Evolutionary conservation across 306 rosid species (phyloP), one percentile per base, ranked within the genome.

Genomic region (Cotoneaster glaucophyllus): DNA sequence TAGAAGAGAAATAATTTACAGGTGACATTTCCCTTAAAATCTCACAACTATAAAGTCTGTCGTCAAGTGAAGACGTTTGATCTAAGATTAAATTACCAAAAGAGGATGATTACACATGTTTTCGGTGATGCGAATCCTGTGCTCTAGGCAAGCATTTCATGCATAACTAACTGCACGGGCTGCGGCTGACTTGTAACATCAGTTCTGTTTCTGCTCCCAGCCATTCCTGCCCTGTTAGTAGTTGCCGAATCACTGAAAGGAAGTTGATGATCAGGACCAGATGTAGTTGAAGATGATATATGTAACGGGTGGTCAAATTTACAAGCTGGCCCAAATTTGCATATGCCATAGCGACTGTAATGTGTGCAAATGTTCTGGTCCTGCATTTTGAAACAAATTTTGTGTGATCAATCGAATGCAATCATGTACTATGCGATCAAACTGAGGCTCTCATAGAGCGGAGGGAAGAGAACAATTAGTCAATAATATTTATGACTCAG

Each of bases 311-410:
- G 99, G 76, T 92, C 92, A 73, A 71, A 92, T 89, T 83, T 92
- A 88, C 98, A 96, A 29, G 93, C 88, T 29, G 98, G 97, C 75
- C 99, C 98, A 11, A 77, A 96, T 83, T 92, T 96, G 90, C 98
- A 96, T 74, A 96, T 92, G 83, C 99, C 98, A 61, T 88, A 90
- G 57, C 90, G 93, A 76, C 93, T 88, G 82, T 88, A 92, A 77
- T 90, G 82, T 0, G 90, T 19, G 90, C 99, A 96, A 66, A 84
- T 67, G 56, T 79, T 86, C 88, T 90, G 90, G 74, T 88, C 99
- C 98, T 96, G 90, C 66, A 83, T 82, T 84, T 72, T 58, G 52
- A 32, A 62, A 74, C 41, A 74, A 74, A 70, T 25, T 56, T 34
- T 57, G 22, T 54, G 75, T 2, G 32, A 17, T 71, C 31, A 73